Conservation (phyloP, 164 flowering plant species). For the Vitis cinerea region DNA sequence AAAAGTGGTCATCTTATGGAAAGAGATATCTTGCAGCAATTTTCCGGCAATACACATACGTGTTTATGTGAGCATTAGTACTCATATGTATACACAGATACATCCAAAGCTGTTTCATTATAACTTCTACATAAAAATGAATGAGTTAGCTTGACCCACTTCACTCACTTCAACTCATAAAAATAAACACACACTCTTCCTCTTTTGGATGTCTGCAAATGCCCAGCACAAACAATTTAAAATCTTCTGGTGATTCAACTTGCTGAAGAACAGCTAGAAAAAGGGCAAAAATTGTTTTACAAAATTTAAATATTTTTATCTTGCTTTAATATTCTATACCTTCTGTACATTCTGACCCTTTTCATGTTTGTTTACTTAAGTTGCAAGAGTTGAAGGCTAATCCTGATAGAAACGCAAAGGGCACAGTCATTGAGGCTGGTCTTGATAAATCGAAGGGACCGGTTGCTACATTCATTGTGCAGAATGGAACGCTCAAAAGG, state of each 20-base stretch:
- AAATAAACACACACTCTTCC: not conserved
- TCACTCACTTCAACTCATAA: not conserved
- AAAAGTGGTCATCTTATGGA: too few relatives aligned
- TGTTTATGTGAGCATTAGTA: too few relatives aligned
- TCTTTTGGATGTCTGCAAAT: not conserved
- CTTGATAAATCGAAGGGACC: slow-evolving; percentile 91
- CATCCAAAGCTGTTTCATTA: too few relatives aligned
- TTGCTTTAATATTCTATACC: not conserved
- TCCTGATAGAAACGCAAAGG: slow-evolving; percentile 89
- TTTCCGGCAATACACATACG: too few relatives aligned
- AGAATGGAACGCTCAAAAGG: slow-evolving; percentile 85
- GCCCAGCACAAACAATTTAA: not conserved
- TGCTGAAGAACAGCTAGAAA: not conserved
- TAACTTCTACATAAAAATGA: too few relatives aligned
- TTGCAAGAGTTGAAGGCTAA: slow-evolving; percentile 94
- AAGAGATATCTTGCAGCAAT: too few relatives aligned
- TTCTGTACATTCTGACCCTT: slow-evolving; percentile 6
- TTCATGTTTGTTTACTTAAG: slow-evolving; percentile 28
- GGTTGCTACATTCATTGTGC: slow-evolving; percentile 84
- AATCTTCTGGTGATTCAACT: not conserved
- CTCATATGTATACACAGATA: too few relatives aligned
- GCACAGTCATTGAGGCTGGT: slow-evolving; percentile 95
- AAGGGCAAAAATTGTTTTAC: too few relatives aligned
- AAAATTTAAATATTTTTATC: too few relatives aligned
- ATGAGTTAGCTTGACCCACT: too few relatives aligned